phyloP scores from a whole-genome alignment of 371 early-diverging fungal species.

The Circinella minor region DNA sequence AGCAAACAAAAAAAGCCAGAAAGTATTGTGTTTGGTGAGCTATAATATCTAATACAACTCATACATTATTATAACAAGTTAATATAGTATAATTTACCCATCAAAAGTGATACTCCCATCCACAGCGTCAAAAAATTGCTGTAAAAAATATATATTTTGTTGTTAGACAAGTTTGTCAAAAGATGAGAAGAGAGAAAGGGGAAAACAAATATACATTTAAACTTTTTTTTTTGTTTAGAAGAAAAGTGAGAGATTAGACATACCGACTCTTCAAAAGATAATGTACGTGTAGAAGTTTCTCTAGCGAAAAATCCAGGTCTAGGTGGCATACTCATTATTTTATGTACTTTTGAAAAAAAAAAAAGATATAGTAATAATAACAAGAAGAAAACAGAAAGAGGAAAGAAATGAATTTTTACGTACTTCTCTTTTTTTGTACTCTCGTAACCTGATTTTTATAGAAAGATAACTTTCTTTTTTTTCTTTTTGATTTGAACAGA shows the following conservation, averaged over 20 bases:
- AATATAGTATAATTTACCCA: background rate
- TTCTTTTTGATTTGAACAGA: background rate
- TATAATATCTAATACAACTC: no score
- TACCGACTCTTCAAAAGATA: slow-evolving; percentile 8
- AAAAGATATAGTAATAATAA: background rate
- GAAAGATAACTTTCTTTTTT: background rate
- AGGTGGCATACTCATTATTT: background rate
- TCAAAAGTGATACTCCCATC: slow-evolving; percentile 15
- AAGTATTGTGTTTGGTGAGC: background rate
- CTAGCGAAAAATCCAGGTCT: background rate
- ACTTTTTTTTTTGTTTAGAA: no score
- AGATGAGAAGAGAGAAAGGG: no score
- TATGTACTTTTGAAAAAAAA: background rate
- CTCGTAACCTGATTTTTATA: background rate
- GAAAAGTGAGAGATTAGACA: background rate
- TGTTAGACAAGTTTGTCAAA: no score
- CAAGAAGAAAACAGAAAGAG: background rate
- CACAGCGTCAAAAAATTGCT: slow-evolving; percentile 17
- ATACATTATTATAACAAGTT: no score
- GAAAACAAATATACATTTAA: background rate
- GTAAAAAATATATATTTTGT: background rate
- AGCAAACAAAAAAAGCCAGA: background rate
- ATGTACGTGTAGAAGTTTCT: slow-evolving; percentile 1
- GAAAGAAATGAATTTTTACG: background rate
- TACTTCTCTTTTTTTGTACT: background rate